Base-by-base conservation (phyloP, 257 asterid genomes). In the Osmanthus fragrans region DNA sequence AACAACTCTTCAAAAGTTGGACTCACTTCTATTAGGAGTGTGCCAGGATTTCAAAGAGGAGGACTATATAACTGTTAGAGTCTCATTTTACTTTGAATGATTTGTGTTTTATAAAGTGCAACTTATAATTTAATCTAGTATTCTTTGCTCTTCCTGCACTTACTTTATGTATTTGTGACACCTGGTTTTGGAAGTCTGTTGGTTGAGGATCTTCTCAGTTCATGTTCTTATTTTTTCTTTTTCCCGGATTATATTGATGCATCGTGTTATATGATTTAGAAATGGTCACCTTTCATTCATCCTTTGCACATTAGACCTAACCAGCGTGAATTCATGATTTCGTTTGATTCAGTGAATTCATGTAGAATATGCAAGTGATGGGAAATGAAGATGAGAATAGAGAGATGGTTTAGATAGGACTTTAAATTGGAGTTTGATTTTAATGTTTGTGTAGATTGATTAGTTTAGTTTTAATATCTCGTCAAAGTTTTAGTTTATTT, bases 1-100 rank as follows among this genome's bases (percentile, higher is more conserved):
- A 80, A 90, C 87, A 86, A 92, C 99, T 85, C 97, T 96, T 78
- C 98, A 92, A 83, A 93, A 89, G 92, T 83, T 96, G 88, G 99
- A 96, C 87, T 92, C 94, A 56, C 93, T 92, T 84, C 87, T 93
- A 51, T 78, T 93, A 83, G 95, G 89, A 80, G 97, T 96, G 81
- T 96, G 98, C 87, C 92, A 85, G 87, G 93, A 90, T 85, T 96
- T 96, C 93, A 90, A 89, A 82, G 94, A 89, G 85, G 95, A 90
- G 82, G 88, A 84, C 77, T 96, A 92, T 84, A 84, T 93, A 79
- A 90, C 97, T 77, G 99, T 96, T 73, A 90, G 99, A 89, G 74
- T 75, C 69, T 45, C 51, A 80, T 68, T 76, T 71, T 83, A 34
- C 75, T 81, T 78, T 84, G 47, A 74, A 73, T 75, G 60, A 65